Evolutionary conservation across 305 asterid genomes (phyloP), one percentile per base, ranked within the genome.

Genomic region (Petunia hybrid): DNA sequence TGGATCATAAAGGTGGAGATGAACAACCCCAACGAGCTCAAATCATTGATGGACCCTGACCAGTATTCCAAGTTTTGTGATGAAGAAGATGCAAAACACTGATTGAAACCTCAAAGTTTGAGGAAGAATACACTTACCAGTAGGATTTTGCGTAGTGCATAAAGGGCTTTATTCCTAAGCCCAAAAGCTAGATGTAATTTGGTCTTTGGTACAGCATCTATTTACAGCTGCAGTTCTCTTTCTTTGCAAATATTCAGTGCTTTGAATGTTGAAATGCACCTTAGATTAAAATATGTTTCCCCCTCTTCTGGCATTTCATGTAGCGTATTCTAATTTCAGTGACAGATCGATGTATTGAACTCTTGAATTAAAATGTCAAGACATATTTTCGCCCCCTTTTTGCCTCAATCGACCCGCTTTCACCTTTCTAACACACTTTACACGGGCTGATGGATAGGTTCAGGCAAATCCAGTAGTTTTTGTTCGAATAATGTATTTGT

Each of bases 1-100:
- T 95, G 99, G 99, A 92, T 95, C 82, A 92, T 95, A 77, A 95
- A 95, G 89, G 99, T 95, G 16, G 97, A 92, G 84, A 36, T 95
- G 80, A 85, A 85, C 81, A 84, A 81, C 13, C 78, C 86, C 2
- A 89, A 87, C 4, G 98, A 93, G 77, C 82, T 89, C 76, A 80
- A 81, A 76, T 76, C 85, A 63, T 87, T 95, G 67, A 90, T 95
- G 93, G 97, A 88, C 83, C 77, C 93, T 41, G 91, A 87, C 16
- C 79, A 81, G 35, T 95, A 95, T 88, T 85, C 95, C 80, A 86
- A 88, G 87, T 88, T 91, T 84, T 95, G 99, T 80, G 98, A 89
- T 73, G 96, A 92, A 85, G 99, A 95, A 86, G 93, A 92, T 79
- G 93, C 88, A 13, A 87, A 89, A 66, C 97, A 95, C 86, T 95